Percentiles rank a stretch among this genome's conserved stretches.
Evolutionary conservation across 257 asterid species (phyloP).

Genomic region (Penstemon barbatus): DNA sequence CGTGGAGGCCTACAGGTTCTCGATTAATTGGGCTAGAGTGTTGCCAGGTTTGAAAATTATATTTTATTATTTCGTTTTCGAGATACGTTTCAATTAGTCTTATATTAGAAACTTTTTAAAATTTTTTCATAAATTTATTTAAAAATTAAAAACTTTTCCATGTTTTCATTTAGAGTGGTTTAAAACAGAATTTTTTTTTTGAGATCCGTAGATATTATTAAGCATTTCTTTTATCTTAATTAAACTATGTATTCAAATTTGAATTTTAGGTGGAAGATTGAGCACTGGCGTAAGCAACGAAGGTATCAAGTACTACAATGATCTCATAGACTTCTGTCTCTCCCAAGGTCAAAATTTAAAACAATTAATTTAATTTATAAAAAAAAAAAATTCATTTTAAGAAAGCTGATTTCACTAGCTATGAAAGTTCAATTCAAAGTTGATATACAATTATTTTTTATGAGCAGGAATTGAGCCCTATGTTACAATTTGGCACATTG

Average conservation of each 20-base stretch:
- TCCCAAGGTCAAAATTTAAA: slow-evolving; percentile 22
- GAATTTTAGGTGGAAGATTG: slow-evolving; percentile 34
- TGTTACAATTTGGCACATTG: slow-evolving; percentile 53
- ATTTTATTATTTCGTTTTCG: background rate
- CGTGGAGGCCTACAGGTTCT: slow-evolving; percentile 32
- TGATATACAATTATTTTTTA: background rate
- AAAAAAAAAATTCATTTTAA: too few relatives aligned
- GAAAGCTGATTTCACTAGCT: too few relatives aligned
- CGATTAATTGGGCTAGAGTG: slow-evolving; percentile 44
- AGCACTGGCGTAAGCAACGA: slow-evolving; percentile 35
- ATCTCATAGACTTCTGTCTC: slow-evolving; percentile 30
- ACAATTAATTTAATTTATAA: too few relatives aligned
- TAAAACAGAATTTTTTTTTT: too few relatives aligned
- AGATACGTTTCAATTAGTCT: background rate
- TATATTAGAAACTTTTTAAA: too few relatives aligned
- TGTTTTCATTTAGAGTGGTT: too few relatives aligned
- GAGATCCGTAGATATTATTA: background rate
- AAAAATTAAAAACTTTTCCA: background rate
- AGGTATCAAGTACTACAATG: slow-evolving; percentile 42
- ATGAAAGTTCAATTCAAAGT: background rate
- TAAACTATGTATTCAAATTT: background rate
- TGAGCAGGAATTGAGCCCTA: slow-evolving; percentile 42
- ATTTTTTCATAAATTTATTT: background rate
- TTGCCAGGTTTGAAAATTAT: slow-evolving; percentile 32
- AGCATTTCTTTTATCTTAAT: background rate